phyloP scores from a whole-genome alignment of 768 basidiomycete genomes.

The Megacollybia marginata region DNA sequence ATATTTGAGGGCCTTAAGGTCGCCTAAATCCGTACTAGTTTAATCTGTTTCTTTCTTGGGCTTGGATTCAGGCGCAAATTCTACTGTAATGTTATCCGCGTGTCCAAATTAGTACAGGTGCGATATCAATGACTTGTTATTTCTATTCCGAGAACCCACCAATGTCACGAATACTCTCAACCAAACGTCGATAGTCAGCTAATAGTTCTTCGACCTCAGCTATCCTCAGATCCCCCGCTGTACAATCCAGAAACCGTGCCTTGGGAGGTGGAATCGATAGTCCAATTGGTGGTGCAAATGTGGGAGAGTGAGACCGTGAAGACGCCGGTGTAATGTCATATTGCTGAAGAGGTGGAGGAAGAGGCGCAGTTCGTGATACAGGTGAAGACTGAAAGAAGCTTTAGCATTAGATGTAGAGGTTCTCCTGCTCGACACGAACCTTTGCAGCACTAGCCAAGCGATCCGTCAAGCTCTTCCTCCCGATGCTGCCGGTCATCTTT shows the following conservation, averaged over 20 bases:
- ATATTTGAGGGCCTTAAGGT: too few relatives aligned
- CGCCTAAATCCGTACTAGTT: too few relatives aligned
- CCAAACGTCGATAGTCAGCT: conserved; percentile 74
- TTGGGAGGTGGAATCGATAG: conserved; percentile 54
- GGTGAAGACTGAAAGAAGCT: neutral
- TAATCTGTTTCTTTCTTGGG: too few relatives aligned
- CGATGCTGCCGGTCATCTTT: conserved; percentile 6
- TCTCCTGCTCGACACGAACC: neutral
- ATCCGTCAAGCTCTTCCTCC: conserved; percentile 72
- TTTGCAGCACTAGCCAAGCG: conserved; percentile 74
- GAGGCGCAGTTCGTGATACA: conserved; percentile 19
- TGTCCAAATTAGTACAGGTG: neutral
- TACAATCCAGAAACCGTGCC: conserved; percentile 62
- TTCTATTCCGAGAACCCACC: conserved; percentile 40
- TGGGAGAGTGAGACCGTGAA: conserved; percentile 31
- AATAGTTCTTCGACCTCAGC: conserved; percentile 78
- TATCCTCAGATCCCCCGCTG: conserved; percentile 69
- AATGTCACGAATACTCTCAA: conserved; percentile 52
- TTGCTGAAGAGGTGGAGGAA: conserved; percentile 11
- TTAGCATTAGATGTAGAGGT: neutral
- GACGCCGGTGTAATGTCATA: conserved; percentile 27
- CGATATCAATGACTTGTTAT: neutral
- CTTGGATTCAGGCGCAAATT: too few relatives aligned
- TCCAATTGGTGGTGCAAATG: conserved; percentile 8
- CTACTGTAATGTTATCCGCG: neutral